Evolutionary conservation across 768 basidiomycete species (phyloP).

Genomic region (Hysterangium stoloniferum): DNA sequence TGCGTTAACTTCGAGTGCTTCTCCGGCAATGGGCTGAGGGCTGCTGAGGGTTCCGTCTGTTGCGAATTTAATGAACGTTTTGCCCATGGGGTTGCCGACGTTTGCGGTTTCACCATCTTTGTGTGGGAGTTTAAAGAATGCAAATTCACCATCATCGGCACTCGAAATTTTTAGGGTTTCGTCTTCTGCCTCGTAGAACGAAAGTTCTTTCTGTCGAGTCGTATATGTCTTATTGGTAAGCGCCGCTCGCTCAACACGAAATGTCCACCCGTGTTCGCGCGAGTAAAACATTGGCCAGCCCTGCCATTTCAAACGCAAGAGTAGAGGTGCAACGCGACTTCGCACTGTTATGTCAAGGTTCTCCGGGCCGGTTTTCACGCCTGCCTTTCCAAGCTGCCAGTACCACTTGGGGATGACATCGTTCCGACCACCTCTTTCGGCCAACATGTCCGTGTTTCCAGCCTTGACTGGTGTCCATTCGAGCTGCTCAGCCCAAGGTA

Average conservation of each 20-base stretch:
- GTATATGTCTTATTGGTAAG: slow-evolving; percentile 31
- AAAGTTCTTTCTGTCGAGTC: slow-evolving; percentile 38
- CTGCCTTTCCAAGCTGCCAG: slow-evolving; percentile 78
- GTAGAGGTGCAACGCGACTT: slow-evolving; percentile 73
- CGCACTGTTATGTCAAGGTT: slow-evolving; percentile 81
- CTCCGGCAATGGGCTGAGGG: slow-evolving; percentile 70
- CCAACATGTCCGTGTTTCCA: slow-evolving; percentile 3
- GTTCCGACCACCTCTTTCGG: slow-evolving; percentile 30
- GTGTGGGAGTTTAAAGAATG: slow-evolving; percentile 92
- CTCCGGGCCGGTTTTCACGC: slow-evolving; percentile 56
- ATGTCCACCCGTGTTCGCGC: slow-evolving; percentile 86
- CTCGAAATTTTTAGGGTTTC: slow-evolving; percentile 42
- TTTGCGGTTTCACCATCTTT: slow-evolving; percentile 92
- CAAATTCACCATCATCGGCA: slow-evolving; percentile 38
- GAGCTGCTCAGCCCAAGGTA: slow-evolving; percentile 53
- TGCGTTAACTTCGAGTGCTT: slow-evolving; percentile 85
- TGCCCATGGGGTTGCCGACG: slow-evolving; percentile 87
- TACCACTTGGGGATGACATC: slow-evolving; percentile 94
- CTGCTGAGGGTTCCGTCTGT: slow-evolving; percentile 83
- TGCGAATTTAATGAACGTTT: slow-evolving; percentile 82
- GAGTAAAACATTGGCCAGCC: slow-evolving; percentile 81
- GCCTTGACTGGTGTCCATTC: slow-evolving; percentile 47
- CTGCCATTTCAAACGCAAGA: slow-evolving; percentile 83
- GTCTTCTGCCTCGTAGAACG: slow-evolving; percentile 61
- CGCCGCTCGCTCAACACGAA: slow-evolving; percentile 52